Conservation (phyloP, 179 eudicot genomes). For the Pouteria campechiana region DNA sequence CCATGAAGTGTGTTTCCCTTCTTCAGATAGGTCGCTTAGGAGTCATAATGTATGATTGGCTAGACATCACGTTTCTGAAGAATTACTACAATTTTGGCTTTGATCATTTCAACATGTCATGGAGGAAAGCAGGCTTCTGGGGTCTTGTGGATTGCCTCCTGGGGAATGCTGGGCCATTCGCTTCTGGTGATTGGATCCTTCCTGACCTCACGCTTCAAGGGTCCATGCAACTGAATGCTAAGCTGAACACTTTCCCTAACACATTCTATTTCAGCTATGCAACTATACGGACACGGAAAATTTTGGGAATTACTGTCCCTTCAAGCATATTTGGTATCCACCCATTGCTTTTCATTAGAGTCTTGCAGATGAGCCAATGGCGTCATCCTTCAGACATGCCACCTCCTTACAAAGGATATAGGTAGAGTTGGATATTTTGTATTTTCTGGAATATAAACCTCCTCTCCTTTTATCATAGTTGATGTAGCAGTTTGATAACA, state of each 20-base stretch:
- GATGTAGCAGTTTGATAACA: too few species aligned
- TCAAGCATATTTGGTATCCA: constrained; percentile 70
- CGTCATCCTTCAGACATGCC: constrained; percentile 63
- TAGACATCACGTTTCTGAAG: constrained; percentile 73
- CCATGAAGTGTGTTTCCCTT: constrained; percentile 56
- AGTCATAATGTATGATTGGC: constrained; percentile 82
- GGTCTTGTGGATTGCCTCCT: constrained; percentile 65
- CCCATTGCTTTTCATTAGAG: constrained; percentile 72
- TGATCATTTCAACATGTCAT: constrained; percentile 85
- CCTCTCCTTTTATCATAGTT: too few species aligned
- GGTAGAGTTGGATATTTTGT: too few species aligned
- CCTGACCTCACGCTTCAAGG: constrained; percentile 92
- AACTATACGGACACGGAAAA: constrained; percentile 58
- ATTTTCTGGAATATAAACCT: too few species aligned
- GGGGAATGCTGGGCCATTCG: constrained; percentile 80
- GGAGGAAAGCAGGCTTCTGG: constrained; percentile 64
- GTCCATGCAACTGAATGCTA: constrained; percentile 51
- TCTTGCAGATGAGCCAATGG: constrained; percentile 92
- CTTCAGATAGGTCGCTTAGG: constrained; percentile 67
- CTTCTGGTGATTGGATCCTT: constrained; percentile 91
- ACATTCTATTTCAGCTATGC: constrained; percentile 95
- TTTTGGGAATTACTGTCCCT: constrained; percentile 58
- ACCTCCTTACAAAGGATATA: constrained; percentile 82
- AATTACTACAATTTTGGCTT: constrained; percentile 85
- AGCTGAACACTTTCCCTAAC: constrained; percentile 59